Base-by-base conservation (phyloP, 2,329 filamentous ascomycete genomes). In the Aspergillus brasiliensis region DNA sequence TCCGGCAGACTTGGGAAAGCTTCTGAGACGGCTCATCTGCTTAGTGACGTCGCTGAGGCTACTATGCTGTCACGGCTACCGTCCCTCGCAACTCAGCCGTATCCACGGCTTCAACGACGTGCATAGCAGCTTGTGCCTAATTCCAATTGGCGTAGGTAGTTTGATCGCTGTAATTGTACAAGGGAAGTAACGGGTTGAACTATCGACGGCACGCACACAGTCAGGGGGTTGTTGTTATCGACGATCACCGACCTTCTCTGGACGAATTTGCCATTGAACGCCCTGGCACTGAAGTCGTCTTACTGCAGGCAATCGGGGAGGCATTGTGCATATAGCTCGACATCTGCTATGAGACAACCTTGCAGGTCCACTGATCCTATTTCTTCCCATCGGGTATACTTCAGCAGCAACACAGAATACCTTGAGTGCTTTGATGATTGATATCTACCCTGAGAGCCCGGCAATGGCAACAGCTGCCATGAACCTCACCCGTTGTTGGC, bases 341-440 rank as follows among this genome's bases (percentile, higher is more conserved):
- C 75, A 0, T 44, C n/a, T 77, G 40, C 11, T 65, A 62, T 2
- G 58, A 70, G 8, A 69, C 3, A 67, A 72, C 27, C 60, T 78
- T 3, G 69, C 75, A 2, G 75, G 66, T 0, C 67, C 75, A 4
- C 57, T 76, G 0, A 68, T 76, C 11, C 51, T 77, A 1, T 58
- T 76, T 1, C 77, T 76, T 42, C 59, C 76, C n/a, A 61, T 58
- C 2, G 75, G 71, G 5, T 77, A 73, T 62, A 67, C 66, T 11
- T 63, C 79, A n/a, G 73, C 69, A 15, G 73, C 72, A 3, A 70
- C 70, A 0, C 76, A 73, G 17, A 75, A 81, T 40, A 69, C 74
- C 4, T 62, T 77, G 3, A 81, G 77, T 58, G 78, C 80, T 0
- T 65, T 85, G 28, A 73, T 81, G 63, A 71, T 81, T 0, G 79